Percentiles rank a stretch among this genome's conserved stretches.
These are phyloP conservation scores for Pseudonitzschia multiseries DNA, from an alignment of 108 stramenopile genomes.

Conservation along the genomic window DNA sequence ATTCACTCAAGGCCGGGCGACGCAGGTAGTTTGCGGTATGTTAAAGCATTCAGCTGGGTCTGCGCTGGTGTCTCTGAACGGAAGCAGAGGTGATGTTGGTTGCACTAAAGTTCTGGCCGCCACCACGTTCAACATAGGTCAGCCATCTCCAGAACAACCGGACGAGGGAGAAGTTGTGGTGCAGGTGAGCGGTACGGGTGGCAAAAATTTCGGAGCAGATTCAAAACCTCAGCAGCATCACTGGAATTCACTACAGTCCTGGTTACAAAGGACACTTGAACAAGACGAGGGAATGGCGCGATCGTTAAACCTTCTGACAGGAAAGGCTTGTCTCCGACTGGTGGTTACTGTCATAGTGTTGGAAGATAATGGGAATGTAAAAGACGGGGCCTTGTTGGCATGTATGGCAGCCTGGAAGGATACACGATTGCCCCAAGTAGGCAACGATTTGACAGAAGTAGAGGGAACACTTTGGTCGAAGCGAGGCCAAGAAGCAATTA, in stretches of 20 bases:
- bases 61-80: slow-evolving; percentile 43
- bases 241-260: slow-evolving; percentile 29
- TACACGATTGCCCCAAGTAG: slow-evolving; percentile 52
- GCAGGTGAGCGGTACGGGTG: slow-evolving; percentile 26
- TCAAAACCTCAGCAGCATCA: slow-evolving; percentile 3
- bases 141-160: slow-evolving; percentile 51
- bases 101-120: slow-evolving; percentile 64
- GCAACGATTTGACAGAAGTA: slow-evolving; percentile 17
- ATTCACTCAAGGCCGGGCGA: slow-evolving; percentile 50
- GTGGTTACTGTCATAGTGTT: slow-evolving; percentile 53
- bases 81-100: not conserved
- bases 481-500: not conserved
- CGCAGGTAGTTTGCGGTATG: slow-evolving; percentile 47
- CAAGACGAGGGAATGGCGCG: slow-evolving; percentile 26
- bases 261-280: slow-evolving; percentile 40
- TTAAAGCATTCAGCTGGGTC: slow-evolving; percentile 66
- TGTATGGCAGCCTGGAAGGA: slow-evolving; percentile 72
- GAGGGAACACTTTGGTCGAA: slow-evolving; percentile 36
- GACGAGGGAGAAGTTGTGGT: slow-evolving; percentile 58
- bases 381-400: slow-evolving; percentile 58
- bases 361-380: slow-evolving; percentile 65
- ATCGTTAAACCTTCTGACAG: slow-evolving; percentile 24
- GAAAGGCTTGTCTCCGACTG: slow-evolving; percentile 59
- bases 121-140: slow-evolving; percentile 66
- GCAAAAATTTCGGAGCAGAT: slow-evolving; percentile 16